These are phyloP conservation scores for Backusella sp. DNA, from an alignment of 192 early-diverging fungal genomes.

Conservation along the genomic window DNA sequence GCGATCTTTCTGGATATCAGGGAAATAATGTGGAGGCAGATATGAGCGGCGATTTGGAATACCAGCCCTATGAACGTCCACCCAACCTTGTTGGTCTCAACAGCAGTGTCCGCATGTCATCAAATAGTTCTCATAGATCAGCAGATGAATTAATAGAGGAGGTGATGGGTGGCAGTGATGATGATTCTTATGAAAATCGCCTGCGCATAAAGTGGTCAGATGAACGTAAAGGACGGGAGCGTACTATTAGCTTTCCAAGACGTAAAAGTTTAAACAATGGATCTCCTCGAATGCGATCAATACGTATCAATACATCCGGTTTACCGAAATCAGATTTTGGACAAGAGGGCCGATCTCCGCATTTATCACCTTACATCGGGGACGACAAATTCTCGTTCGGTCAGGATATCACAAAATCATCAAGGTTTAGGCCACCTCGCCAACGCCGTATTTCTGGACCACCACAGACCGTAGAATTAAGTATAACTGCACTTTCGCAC, in stretches of 20 bases:
- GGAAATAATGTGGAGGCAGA: constrained; percentile 37
- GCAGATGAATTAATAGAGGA: not conserved
- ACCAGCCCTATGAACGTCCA: constrained; percentile 21
- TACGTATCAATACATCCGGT: constrained; percentile 27
- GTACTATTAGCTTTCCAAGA: constrained; percentile 37
- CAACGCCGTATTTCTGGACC: constrained; percentile 33
- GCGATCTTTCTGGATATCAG: constrained; percentile 27
- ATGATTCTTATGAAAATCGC: constrained; percentile 39
- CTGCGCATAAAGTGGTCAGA: constrained; percentile 43
- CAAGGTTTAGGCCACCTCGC: constrained; percentile 24
- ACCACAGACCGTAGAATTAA: constrained; percentile 52
- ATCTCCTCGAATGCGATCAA: constrained; percentile 13
- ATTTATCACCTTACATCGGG: constrained; percentile 27
- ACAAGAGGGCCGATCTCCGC: not conserved
- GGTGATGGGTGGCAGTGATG: constrained; percentile 39
- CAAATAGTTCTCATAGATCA: not conserved
- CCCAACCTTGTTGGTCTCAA: not conserved
- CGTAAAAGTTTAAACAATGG: constrained; percentile 39
- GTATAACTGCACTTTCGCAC: constrained; percentile 64
- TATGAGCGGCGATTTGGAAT: constrained; percentile 25
- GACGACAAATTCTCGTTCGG: constrained; percentile 15
- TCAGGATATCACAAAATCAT: constrained; percentile 19
- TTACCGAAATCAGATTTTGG: constrained; percentile 32
- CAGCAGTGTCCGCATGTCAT: not conserved
- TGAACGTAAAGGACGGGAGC: constrained; percentile 51